Evolutionary conservation across 23 red algal species (phyloP), one percentile per base, ranked within the genome.

Genomic region (Gracilaria gracilis): DNA sequence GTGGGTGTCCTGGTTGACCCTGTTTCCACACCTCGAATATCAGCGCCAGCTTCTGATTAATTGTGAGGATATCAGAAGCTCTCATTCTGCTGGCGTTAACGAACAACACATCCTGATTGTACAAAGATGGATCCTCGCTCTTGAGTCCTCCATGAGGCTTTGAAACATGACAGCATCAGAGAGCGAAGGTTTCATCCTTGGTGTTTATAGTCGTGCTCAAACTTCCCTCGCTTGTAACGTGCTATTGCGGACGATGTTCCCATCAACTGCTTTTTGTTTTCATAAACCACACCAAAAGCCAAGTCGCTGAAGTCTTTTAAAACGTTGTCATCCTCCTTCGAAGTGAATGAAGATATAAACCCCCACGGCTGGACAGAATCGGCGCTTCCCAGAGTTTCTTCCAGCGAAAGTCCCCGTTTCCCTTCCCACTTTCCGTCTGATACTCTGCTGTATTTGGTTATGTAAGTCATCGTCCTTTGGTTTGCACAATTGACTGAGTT

Each of bases 231-330:
- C 54, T 58, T 29, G 79, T 61, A 83, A 2, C 4, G 6, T 42
- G 23, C 1, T 2, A 4, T 21, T 11, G 12, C 4, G 5, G 37
- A 4, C 1, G 57, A 62, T 23, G 23, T 21, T 62, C 79, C 79
- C 35, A 64, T 9, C 2, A 83, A 5, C 2, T 44, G 40, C 14
- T 51, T 53, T 29, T 53, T 25, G 79, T 62, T 58, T 28, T 8
- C 23, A 48, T 34, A 31, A 2, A 64, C 8, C 4, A 65, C 54
- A 4, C 79, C 79, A 34, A 83, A 65, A 2, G 54, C 79, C 6
- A 83, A 1, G 57, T 83, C 57, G 24, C 7, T 58, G 54, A 83
- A 65, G 11, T 55, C 77, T 4, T 81, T 46, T 23, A 81, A 40
- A 9, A 81, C 54, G 23, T 11, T 11, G 8, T 81, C 24, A 4